A percentile compares a stretch with the other conserved stretches of the same genome.
Evolutionary conservation across 1,139 yeast genomes (phyloP).

Genomic region (Pichia inconspicua): DNA sequence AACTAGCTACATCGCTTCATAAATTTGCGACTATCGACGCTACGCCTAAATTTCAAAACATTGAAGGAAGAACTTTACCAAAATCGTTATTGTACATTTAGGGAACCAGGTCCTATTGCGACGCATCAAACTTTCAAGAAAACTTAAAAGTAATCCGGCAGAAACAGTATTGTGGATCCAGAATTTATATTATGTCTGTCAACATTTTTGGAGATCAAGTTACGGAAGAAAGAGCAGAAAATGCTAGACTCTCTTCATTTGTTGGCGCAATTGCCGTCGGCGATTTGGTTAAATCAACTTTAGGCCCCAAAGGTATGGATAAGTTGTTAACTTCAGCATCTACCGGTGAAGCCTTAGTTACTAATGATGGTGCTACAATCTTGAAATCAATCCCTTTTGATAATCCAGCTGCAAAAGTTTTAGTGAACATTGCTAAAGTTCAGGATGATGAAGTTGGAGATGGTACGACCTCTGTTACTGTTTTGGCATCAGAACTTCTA

Average conservation of each 20-base stretch:
- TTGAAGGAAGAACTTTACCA: not conserved
- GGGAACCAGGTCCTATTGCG: too few species aligned
- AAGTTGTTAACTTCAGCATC: slow-evolving; percentile 84
- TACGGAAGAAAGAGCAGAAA: slow-evolving; percentile 94
- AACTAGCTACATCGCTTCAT: not conserved
- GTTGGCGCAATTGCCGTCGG: slow-evolving; percentile 99
- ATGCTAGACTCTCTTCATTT: slow-evolving; percentile 93
- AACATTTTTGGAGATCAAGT: slow-evolving; percentile 97
- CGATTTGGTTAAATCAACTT: slow-evolving; percentile 87
- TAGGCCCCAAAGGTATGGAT: slow-evolving; percentile 99
- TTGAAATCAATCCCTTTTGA: slow-evolving; percentile 90
- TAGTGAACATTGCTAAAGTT: slow-evolving; percentile 91
- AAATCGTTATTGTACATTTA: too few species aligned
- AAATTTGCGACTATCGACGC: not conserved
- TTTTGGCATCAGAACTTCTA: slow-evolving; percentile 80
- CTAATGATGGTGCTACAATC: slow-evolving; percentile 98
- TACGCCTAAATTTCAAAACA: not conserved
- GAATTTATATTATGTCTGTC: slow-evolving; percentile 44
- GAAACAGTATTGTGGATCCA: too few species aligned
- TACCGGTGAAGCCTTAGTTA: slow-evolving; percentile 68
- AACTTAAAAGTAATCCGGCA: too few species aligned
- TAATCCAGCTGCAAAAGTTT: slow-evolving; percentile 96
- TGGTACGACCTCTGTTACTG: slow-evolving; percentile 98
- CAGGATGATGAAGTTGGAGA: slow-evolving; percentile 99
- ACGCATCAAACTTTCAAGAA: too few species aligned